Evolutionary conservation across 768 basidiomycete genomes (phyloP).

Genomic region (Boletellus sp.): DNA sequence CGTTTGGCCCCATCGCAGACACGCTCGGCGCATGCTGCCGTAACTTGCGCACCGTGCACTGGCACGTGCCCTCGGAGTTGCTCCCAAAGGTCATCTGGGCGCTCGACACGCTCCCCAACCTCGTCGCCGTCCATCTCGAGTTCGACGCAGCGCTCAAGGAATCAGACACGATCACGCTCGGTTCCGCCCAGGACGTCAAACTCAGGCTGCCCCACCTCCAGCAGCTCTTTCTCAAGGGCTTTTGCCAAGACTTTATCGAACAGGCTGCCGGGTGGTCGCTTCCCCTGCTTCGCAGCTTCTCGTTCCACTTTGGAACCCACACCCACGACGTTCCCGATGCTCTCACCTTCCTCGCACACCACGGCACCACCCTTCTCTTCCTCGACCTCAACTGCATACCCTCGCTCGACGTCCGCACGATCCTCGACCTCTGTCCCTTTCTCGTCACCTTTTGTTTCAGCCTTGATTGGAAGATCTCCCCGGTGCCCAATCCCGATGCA

Average conservation of each 20-base stretch:
- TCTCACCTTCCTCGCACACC: slow-evolving; percentile 52
- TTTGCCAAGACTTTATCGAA: slow-evolving; percentile 63
- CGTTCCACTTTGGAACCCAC: slow-evolving; percentile 45
- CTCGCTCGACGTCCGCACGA: slow-evolving; percentile 50
- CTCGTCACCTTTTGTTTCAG: slow-evolving; percentile 69
- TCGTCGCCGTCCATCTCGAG: slow-evolving; percentile 56
- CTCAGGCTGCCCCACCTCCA: slow-evolving; percentile 53
- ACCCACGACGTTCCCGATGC: slow-evolving; percentile 53
- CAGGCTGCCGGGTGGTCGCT: slow-evolving; percentile 66
- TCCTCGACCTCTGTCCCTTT: slow-evolving; percentile 61
- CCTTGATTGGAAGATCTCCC: slow-evolving; percentile 62
- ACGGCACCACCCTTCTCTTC: slow-evolving; percentile 56
- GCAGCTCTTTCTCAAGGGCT: slow-evolving; percentile 61
- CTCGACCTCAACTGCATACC: slow-evolving; percentile 65
- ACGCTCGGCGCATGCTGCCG: slow-evolving; percentile 51
- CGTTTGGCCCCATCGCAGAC: slow-evolving; percentile 64
- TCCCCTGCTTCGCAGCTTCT: slow-evolving; percentile 54
- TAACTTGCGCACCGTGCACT: slow-evolving; percentile 57
- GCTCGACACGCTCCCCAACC: slow-evolving; percentile 53
- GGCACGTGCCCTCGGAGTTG: slow-evolving; percentile 52
- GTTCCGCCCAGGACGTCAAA: slow-evolving; percentile 55
- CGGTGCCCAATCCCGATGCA: slow-evolving; percentile 12
- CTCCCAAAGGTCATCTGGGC: slow-evolving; percentile 72
- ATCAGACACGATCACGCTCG: slow-evolving; percentile 50
- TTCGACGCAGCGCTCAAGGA: slow-evolving; percentile 34